Percentiles rank a stretch among this genome's conserved stretches.
Evolutionary conservation across 805 yeast species (phyloP).

Genomic region (Wickerhamiella vanderwaltii): DNA sequence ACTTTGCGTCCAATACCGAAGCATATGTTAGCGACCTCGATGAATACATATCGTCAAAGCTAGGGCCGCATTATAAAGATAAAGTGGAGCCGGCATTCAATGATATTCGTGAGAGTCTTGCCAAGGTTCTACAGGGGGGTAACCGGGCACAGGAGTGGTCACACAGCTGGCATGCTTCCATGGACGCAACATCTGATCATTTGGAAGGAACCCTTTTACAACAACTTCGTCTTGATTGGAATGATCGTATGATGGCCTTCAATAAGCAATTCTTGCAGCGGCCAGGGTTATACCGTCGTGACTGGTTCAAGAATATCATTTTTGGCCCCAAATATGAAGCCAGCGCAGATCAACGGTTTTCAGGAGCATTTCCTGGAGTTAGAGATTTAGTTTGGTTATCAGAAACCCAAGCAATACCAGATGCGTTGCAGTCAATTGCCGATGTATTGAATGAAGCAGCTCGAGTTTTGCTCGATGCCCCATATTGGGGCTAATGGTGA

Average conservation of each 20-base stretch:
- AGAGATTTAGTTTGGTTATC: conserved; percentile 49
- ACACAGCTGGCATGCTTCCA: neutral
- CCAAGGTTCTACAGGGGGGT: neutral
- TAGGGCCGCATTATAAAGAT: conserved; percentile 10
- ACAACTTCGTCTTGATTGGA: conserved; percentile 80
- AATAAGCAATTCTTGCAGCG: conserved; percentile 41
- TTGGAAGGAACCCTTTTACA: conserved; percentile 27
- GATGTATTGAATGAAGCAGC: conserved; percentile 18
- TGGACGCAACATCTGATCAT: neutral
- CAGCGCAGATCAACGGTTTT: conserved; percentile 36
- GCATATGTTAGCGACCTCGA: conserved; percentile 38
- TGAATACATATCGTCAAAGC: conserved; percentile 25
- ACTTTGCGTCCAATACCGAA: conserved; percentile 35
- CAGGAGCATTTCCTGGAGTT: conserved; percentile 65
- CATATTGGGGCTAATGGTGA: too few species aligned
- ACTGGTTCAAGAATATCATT: conserved; percentile 54
- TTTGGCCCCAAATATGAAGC: conserved; percentile 57
- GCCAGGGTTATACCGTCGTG: conserved; percentile 36
- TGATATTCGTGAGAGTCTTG: conserved; percentile 32
- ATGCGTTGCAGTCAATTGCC: conserved; percentile 15
- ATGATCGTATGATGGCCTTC: conserved; percentile 46
- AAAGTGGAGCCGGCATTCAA: conserved; percentile 31
- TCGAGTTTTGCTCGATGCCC: conserved; percentile 4
- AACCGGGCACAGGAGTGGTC: conserved; percentile 54
- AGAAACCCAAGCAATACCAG: conserved; percentile 44